Percentiles rank a stretch among this genome's conserved stretches.
Evolutionary conservation across 306 rosid species (phyloP).

Genomic region (Corylus avellana): DNA sequence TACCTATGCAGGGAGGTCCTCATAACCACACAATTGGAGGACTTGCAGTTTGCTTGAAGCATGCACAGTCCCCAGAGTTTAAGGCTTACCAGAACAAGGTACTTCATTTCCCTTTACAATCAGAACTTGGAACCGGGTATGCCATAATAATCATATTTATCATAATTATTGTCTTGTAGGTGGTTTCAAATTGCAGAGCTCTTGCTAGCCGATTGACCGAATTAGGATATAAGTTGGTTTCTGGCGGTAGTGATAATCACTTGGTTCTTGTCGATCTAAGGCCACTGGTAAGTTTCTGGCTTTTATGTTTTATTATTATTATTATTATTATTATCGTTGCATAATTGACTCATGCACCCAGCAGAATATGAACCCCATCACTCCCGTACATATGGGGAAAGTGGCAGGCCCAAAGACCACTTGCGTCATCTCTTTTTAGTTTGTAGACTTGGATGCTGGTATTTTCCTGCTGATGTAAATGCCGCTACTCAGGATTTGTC

Average conservation of each 20-base stretch:
- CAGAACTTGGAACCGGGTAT: constrained; percentile 8
- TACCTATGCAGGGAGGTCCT: constrained; percentile 85
- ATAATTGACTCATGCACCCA: neutral
- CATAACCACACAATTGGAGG: constrained; percentile 98
- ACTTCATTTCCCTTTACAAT: constrained; percentile 19
- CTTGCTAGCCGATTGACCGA: constrained; percentile 66
- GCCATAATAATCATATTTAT: constrained; percentile 17
- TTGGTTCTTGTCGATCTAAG: constrained; percentile 91
- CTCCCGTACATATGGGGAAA: neutral
- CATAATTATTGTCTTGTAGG: constrained; percentile 43
- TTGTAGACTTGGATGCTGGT: neutral
- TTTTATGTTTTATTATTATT: neutral
- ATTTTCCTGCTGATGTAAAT: neutral
- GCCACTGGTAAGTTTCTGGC: constrained; percentile 67
- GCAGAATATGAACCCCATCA: neutral
- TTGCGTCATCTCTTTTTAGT: neutral
- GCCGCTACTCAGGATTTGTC: neutral
- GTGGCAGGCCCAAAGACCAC: neutral
- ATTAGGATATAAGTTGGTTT: constrained; percentile 80
- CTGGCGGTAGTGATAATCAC: constrained; percentile 96
- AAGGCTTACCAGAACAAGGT: constrained; percentile 85
- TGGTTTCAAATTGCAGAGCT: constrained; percentile 85
- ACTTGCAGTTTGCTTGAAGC: constrained; percentile 82
- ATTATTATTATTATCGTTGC: neutral
- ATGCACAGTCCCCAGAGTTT: constrained; percentile 76